Percentiles rank a stretch among this genome's conserved stretches.
Evolutionary conservation across 495 filamentous ascomycete genomes (phyloP).

Genomic region (Lasiosphaeriaceae sp.): DNA sequence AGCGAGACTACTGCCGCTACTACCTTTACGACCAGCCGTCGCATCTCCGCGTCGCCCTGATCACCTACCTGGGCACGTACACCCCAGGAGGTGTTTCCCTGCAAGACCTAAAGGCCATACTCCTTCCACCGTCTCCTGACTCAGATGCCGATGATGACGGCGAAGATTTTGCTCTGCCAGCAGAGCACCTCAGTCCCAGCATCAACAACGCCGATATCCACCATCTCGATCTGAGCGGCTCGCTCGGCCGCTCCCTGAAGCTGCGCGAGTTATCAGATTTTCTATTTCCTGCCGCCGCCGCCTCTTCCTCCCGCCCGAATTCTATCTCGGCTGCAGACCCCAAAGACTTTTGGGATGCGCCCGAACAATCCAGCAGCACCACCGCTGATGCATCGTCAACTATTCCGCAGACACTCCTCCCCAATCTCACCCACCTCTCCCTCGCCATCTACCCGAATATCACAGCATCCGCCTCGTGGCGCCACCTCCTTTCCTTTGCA

Average conservation of each 20-base stretch:
- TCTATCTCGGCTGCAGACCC: background rate
- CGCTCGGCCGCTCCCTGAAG: constrained; percentile 54
- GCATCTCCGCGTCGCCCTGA: constrained; percentile 55
- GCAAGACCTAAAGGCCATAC: constrained; percentile 36
- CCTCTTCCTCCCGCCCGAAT: constrained; percentile 1
- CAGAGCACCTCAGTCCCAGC: constrained; percentile 14
- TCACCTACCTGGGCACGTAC: constrained; percentile 60
- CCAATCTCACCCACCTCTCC: constrained; percentile 53
- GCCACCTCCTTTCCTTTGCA: constrained; percentile 59
- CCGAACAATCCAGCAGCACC: constrained; percentile 7
- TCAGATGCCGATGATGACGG: constrained; percentile 25
- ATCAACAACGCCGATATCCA: constrained; percentile 50
- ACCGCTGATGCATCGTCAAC: constrained; percentile 1
- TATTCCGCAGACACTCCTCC: constrained; percentile 36
- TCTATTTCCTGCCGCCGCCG: constrained; percentile 28
- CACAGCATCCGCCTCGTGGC: constrained; percentile 54
- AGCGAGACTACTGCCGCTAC: constrained; percentile 61
- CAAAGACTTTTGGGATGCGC: constrained; percentile 43
- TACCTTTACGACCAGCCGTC: constrained; percentile 62
- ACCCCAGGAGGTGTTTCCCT: constrained; percentile 42
- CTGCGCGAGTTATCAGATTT: constrained; percentile 59
- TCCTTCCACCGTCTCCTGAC: constrained; percentile 30
- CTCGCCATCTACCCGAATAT: constrained; percentile 41
- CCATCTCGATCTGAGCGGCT: constrained; percentile 61
- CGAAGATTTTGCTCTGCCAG: background rate